Evolutionary conservation across 192 early-diverging fungal species (phyloP), one percentile per base, ranked within the genome.

Genomic region (Phlyctochytrium bullatum): DNA sequence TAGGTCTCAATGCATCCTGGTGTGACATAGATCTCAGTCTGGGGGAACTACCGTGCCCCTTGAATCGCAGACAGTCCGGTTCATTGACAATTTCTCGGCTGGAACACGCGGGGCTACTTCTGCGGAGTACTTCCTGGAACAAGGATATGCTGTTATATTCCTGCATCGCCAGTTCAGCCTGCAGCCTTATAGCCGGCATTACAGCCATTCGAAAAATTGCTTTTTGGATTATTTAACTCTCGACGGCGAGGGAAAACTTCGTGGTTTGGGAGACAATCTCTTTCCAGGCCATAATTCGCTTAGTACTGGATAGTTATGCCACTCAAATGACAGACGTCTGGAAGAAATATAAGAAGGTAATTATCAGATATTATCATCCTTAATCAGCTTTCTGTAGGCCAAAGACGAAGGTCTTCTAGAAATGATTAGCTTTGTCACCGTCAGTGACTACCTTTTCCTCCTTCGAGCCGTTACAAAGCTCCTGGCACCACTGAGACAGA

Each of bases 1-100:
- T 24, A 4, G 29, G 27, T 34, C 35, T 51, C 65, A 16, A 59
- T 2, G 27, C 0, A 62, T 2, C 56, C 1, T 25, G 33, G n/a
- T 40, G 23, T 56, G 53, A 6, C 17, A 40, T 23, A 23, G 50
- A n/a, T 25, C 34, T 58, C 59, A 82, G 79, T 83, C 82, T 35
- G 97, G 96, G 33, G 97, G 97, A 36, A 99, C 97, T 3, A 97
- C 93, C 0, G 95, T 98, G 16, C 96, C 94, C 6, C 79, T 98
- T 14, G 95, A 99, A 69, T 88, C 88, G 65, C 87, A 97, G 72
- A 99, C 96, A 2, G 97, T 99, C 52, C 90, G 97, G 34, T 99
- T 99, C 77, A 88, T 99, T 60, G 97, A 99, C 80, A 99, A 99
- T 75, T 99, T 99, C 71, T 92, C 89, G 52, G 94, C 91, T 2